These are phyloP conservation scores for Penicillium atrosanguineum DNA, from an alignment of 495 filamentous ascomycete species.

Conservation along the genomic window DNA sequence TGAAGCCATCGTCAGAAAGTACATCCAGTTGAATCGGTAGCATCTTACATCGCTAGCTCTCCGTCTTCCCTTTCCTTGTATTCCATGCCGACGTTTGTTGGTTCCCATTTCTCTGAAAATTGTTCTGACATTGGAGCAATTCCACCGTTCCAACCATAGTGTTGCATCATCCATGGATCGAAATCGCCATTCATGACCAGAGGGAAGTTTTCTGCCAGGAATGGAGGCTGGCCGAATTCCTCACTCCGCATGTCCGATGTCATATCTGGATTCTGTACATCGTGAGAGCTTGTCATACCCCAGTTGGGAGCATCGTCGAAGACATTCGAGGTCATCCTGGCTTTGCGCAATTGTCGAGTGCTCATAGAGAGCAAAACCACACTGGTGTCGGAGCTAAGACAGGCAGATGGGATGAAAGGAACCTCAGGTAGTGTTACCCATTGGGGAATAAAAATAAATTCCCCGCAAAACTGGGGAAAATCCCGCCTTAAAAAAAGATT, in stretches of 20 bases:
- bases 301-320: background rate
- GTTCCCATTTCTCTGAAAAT: constrained; percentile 11
- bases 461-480: constrained; percentile 21
- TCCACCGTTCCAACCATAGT: constrained; percentile 5
- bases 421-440: background rate
- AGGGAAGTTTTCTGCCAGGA: background rate
- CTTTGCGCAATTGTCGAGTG: background rate
- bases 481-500: constrained; percentile 7
- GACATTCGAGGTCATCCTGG: background rate
- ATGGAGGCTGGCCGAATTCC: background rate
- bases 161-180: constrained; percentile 1
- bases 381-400: background rate
- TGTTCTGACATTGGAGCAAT: constrained; percentile 1
- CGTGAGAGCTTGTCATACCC: background rate
- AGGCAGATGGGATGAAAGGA: background rate
- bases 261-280: background rate
- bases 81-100: constrained; percentile 1
- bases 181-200: background rate
- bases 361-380: background rate
- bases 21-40: background rate
- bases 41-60: background rate
- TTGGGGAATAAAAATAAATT: background rate
- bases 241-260: constrained; percentile 1
- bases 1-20: background rate
- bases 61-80: background rate